A percentile compares a stretch with the other conserved stretches of the same genome.
Conservation (phyloP, 2,329 filamentous ascomycete genomes). For the Ascochyta rabiei region DNA sequence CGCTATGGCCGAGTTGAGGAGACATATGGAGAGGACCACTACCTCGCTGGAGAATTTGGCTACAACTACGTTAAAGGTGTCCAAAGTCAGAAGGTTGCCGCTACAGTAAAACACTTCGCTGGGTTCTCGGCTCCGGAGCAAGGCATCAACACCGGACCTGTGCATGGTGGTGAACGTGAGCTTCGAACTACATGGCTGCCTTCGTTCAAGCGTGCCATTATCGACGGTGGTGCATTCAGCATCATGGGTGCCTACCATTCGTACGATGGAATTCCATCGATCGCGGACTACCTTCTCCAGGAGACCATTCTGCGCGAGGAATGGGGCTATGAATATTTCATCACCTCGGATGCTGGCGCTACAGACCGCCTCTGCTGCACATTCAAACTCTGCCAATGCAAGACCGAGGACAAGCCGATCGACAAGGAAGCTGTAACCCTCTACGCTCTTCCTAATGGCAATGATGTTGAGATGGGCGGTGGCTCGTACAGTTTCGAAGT, state of each 20-base stretch:
- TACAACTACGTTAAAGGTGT: slow-evolving; percentile 67
- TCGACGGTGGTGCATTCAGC: slow-evolving; percentile 69
- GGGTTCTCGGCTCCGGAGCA: slow-evolving; percentile 73
- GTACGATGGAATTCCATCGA: slow-evolving; percentile 73
- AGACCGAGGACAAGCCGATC: slow-evolving; percentile 54
- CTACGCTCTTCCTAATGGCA: slow-evolving; percentile 69
- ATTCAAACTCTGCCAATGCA: slow-evolving; percentile 67
- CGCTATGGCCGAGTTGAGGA: slow-evolving; percentile 77
- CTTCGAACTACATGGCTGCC: slow-evolving; percentile 61
- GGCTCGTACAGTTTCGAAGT: slow-evolving; percentile 71
- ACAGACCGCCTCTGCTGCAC: slow-evolving; percentile 70
- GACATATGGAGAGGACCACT: slow-evolving; percentile 72
- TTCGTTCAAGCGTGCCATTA: slow-evolving; percentile 71
- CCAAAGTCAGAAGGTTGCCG: slow-evolving; percentile 68
- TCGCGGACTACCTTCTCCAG: slow-evolving; percentile 69
- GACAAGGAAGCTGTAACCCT: slow-evolving; percentile 70
- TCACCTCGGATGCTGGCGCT: slow-evolving; percentile 71
- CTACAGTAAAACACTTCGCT: slow-evolving; percentile 78
- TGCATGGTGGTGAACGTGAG: slow-evolving; percentile 62
- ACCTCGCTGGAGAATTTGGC: slow-evolving; percentile 70
- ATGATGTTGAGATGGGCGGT: slow-evolving; percentile 78
- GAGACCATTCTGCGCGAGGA: slow-evolving; percentile 70
- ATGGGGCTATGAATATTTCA: slow-evolving; percentile 75
- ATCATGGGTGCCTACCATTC: slow-evolving; percentile 79
- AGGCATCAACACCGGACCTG: slow-evolving; percentile 70